Conservation (phyloP, 306 rosid genomes). For the Inga laurina region DNA sequence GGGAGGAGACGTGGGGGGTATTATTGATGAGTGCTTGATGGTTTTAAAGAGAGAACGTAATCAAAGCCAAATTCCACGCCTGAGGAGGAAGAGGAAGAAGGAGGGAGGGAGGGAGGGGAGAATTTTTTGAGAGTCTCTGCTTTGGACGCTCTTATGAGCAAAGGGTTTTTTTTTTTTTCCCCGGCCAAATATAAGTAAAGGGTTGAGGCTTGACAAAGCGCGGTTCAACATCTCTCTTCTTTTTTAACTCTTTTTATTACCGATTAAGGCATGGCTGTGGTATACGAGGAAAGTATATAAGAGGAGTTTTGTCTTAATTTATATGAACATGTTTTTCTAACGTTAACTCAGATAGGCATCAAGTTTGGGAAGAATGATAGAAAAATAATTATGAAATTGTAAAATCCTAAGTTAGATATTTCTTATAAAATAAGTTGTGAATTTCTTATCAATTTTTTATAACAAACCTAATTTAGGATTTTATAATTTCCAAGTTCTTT, state of each 20-base stretch:
- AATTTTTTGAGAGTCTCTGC: slow-evolving; percentile 36
- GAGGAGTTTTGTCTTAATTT: too few relatives aligned
- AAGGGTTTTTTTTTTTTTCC: background rate
- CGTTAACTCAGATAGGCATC: too few relatives aligned
- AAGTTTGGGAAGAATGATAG: too few relatives aligned
- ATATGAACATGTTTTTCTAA: too few relatives aligned
- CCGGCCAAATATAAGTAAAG: slow-evolving; percentile 28
- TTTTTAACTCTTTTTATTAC: background rate
- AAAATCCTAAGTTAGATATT: too few relatives aligned
- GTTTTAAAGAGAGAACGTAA: slow-evolving; percentile 58
- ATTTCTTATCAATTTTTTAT: too few relatives aligned
- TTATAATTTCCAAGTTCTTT: too few relatives aligned
- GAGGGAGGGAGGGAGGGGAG: slow-evolving; percentile 45
- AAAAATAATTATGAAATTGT: too few relatives aligned
- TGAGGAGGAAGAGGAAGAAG: slow-evolving; percentile 28
- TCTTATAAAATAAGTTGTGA: too few relatives aligned
- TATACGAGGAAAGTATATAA: too few relatives aligned
- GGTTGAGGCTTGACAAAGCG: background rate
- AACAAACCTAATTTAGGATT: too few relatives aligned
- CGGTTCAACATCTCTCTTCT: background rate
- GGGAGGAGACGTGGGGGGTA: slow-evolving; percentile 52
- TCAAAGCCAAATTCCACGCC: slow-evolving; percentile 92
- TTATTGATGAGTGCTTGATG: slow-evolving; percentile 46
- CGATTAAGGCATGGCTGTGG: background rate
- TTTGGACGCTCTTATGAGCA: slow-evolving; percentile 61